phyloP scores from a whole-genome alignment of 164 flowering plant genomes.

The Annona squamosa region DNA sequence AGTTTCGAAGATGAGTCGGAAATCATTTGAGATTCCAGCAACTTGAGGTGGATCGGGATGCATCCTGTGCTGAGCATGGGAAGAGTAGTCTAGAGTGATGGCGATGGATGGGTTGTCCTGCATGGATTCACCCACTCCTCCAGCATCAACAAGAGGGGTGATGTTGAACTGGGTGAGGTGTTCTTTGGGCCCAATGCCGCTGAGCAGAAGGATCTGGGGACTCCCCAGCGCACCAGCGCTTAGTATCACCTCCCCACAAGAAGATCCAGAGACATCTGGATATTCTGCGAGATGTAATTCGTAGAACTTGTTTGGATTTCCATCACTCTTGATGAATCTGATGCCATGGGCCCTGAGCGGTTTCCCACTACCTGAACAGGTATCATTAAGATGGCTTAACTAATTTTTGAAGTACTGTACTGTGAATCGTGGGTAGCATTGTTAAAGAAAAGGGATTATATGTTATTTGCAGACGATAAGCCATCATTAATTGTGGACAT shows the following conservation, averaged over 20 bases:
- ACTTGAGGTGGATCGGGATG: constrained; percentile 28
- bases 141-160: constrained; percentile 6
- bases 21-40: constrained; percentile 24
- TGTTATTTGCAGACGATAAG: no score
- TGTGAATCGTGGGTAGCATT: no score
- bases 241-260: constrained; percentile 22
- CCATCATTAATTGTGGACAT: no score
- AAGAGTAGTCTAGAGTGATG: constrained; percentile 11
- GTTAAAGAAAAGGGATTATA: no score
- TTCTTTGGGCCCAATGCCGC: constrained; percentile 37
- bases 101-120: constrained; percentile 30
- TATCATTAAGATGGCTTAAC: no score
- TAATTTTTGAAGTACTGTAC: no score
- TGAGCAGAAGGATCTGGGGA: constrained; percentile 36
- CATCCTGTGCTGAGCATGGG: constrained; percentile 6
- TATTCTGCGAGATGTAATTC: constrained; percentile 5
- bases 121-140: constrained; percentile 28
- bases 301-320: neutral
- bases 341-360: constrained; percentile 9
- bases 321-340: constrained; percentile 9
- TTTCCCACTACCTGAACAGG: neutral
- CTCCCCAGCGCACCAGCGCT: constrained; percentile 38
- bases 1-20: constrained; percentile 21
- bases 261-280: constrained; percentile 3
- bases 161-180: constrained; percentile 26